Conservation (phyloP, 371 early-diverging fungal species). For the Chytridiales sp. region DNA sequence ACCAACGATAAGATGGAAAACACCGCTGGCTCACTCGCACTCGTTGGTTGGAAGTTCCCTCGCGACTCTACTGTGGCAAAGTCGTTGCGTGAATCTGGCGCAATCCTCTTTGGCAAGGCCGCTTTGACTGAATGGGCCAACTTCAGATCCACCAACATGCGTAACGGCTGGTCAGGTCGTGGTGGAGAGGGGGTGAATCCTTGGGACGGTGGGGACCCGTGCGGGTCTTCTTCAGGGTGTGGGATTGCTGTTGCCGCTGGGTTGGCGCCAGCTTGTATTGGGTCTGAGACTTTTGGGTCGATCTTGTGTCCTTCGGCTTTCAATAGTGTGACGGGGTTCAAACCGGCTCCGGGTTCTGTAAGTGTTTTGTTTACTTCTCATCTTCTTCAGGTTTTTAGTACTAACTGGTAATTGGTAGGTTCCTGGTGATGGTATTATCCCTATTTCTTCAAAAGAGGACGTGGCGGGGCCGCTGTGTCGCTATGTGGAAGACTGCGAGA, state of each 20-base stretch:
- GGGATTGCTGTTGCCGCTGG: constrained; percentile 31
- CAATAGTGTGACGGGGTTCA: constrained; percentile 29
- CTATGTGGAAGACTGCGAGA: too few species aligned
- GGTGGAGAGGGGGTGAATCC: constrained; percentile 18
- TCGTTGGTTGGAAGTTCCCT: constrained; percentile 1
- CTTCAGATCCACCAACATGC: constrained; percentile 1
- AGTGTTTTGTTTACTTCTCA: too few species aligned
- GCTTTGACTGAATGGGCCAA: constrained; percentile 37
- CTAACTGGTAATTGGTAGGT: too few species aligned
- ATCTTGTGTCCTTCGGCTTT: constrained; percentile 30
- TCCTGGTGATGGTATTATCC: too few species aligned
- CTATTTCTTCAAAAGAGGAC: too few species aligned
- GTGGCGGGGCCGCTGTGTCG: too few species aligned
- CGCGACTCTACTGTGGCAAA: constrained; percentile 8
- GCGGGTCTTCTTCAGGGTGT: constrained; percentile 37
- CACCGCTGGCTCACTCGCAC: constrained; percentile 33
- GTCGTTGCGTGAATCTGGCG: constrained; percentile 31
- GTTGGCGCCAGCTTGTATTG: constrained; percentile 31
- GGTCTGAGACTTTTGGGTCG: constrained; percentile 42
- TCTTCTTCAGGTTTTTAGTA: too few species aligned
- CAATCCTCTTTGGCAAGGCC: constrained; percentile 37
- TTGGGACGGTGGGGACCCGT: constrained; percentile 5
- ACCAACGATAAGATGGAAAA: constrained; percentile 31
- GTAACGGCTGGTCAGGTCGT: constrained; percentile 20
- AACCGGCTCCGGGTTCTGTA: too few species aligned